phyloP scores from a whole-genome alignment of 805 yeast species.

The Candida pini region DNA sequence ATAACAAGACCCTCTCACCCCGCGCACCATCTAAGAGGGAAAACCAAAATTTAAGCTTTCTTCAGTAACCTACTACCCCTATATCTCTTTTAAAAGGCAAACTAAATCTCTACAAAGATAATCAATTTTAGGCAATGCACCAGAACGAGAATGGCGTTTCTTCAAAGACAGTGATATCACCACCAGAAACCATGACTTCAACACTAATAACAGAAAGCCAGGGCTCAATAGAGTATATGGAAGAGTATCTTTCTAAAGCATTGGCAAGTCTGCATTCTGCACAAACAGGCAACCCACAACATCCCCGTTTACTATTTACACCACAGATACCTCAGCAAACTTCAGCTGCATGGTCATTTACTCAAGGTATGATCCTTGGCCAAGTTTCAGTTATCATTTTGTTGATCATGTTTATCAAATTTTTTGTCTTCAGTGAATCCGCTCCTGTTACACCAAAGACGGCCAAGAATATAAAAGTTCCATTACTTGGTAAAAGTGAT shows the following conservation, averaged over 20 bases:
- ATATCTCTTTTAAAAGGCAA: too few relatives aligned
- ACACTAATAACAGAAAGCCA: too few relatives aligned
- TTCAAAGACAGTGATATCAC: constrained; percentile 3
- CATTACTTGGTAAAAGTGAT: constrained; percentile 11
- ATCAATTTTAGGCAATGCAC: too few relatives aligned
- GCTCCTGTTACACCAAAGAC: constrained; percentile 35
- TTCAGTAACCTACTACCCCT: too few relatives aligned
- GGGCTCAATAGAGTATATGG: too few relatives aligned
- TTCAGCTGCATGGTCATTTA: constrained; percentile 51
- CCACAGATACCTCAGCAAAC: neutral
- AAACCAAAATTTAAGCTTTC: too few relatives aligned
- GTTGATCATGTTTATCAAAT: constrained; percentile 59
- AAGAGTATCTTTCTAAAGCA: constrained; percentile 16
- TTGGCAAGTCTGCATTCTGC: constrained; percentile 10
- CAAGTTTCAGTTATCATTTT: constrained; percentile 66
- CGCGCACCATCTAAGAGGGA: too few relatives aligned
- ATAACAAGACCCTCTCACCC: too few relatives aligned
- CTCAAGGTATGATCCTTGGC: constrained; percentile 70
- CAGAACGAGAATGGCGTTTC: too few relatives aligned
- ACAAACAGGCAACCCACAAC: constrained; percentile 12
- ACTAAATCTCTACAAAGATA: too few relatives aligned
- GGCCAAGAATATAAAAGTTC: constrained; percentile 14
- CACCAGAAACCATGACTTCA: constrained; percentile 3
- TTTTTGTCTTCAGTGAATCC: constrained; percentile 70
- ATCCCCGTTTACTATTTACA: constrained; percentile 2